phyloP scores from a whole-genome alignment of 495 filamentous ascomycete genomes.

The Lichenothelia convexa region DNA sequence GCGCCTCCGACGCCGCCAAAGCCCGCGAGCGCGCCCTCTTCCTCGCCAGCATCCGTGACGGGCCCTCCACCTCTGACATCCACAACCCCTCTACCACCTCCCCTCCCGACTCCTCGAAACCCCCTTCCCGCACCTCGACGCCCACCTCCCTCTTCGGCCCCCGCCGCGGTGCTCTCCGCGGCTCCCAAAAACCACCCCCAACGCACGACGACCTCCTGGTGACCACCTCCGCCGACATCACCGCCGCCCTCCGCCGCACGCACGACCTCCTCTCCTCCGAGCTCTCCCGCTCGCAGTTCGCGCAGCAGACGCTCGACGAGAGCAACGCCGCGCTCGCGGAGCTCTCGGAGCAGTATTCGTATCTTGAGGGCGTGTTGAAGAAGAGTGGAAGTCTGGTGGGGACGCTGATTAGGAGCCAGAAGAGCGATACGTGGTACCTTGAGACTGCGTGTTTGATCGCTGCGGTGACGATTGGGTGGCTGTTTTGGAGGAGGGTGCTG shows the following conservation, averaged over 20 bases:
- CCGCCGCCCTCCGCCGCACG: conserved; percentile 62
- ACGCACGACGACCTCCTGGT: conserved; percentile 51
- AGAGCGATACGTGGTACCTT: conserved; percentile 94
- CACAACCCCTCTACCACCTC: too few relatives aligned
- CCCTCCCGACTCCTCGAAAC: conserved; percentile 6
- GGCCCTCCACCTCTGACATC: conserved; percentile 15
- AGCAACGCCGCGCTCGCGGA: conserved; percentile 64
- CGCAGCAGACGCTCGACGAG: conserved; percentile 65
- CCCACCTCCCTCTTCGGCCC: conserved; percentile 3
- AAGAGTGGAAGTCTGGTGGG: conserved; percentile 56
- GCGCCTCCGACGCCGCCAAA: conserved; percentile 51
- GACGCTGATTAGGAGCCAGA: conserved; percentile 66
- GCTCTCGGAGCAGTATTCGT: conserved; percentile 59
- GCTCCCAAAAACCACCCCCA: conserved; percentile 15
- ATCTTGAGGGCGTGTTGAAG: conserved; percentile 55
- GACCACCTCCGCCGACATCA: conserved; percentile 65
- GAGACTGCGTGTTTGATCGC: conserved; percentile 73
- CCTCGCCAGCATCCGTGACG: conserved; percentile 37
- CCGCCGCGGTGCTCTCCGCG: conserved; percentile 3
- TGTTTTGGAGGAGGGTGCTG: conserved; percentile 63
- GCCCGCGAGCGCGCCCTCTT: conserved; percentile 61
- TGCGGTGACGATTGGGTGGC: conserved; percentile 57
- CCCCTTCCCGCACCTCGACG: not conserved
- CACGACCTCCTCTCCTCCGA: conserved; percentile 70
- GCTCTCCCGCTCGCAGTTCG: conserved; percentile 69